Evolutionary conservation across 2,329 filamentous ascomycete genomes (phyloP).

Genomic region (Pseudogymnoascus sp.): DNA sequence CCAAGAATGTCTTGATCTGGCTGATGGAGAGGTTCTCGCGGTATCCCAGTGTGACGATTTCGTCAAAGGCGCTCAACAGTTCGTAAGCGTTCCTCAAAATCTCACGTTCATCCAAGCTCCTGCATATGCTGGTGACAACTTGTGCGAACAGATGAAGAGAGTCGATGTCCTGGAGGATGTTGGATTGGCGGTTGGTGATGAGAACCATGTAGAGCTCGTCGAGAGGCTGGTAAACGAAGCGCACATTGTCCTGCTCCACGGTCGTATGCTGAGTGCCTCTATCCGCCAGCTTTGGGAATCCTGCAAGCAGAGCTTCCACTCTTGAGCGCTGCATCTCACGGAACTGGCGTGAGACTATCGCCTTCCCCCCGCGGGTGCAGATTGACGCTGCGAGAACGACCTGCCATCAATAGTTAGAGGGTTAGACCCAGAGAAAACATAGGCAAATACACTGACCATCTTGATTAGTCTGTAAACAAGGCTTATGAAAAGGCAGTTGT

Average conservation of each 20-base stretch:
- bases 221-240: slow-evolving; percentile 97
- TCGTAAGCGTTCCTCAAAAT: slow-evolving; percentile 94
- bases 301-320: slow-evolving; percentile 92
- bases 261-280: slow-evolving; percentile 95
- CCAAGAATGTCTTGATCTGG: slow-evolving; percentile 98
- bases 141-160: slow-evolving; percentile 96
- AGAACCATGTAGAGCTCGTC: slow-evolving; percentile 99
- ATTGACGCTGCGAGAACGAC: slow-evolving; percentile 98
- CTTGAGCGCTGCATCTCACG: slow-evolving; percentile 94
- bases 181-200: slow-evolving; percentile 98
- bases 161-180: slow-evolving; percentile 98
- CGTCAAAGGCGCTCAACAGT: slow-evolving; percentile 90
- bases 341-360: slow-evolving; percentile 95
- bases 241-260: slow-evolving; percentile 97
- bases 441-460: not conserved
- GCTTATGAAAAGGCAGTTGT: not conserved
- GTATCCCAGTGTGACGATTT: slow-evolving; percentile 92
- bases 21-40: slow-evolving; percentile 90
- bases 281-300: slow-evolving; percentile 95
- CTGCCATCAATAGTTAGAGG: slow-evolving; percentile 38
- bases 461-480: slow-evolving; percentile 7
- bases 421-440: not conserved
- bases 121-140: slow-evolving; percentile 93
- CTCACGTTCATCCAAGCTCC: slow-evolving; percentile 89
- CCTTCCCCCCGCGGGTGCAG: slow-evolving; percentile 96